These are phyloP conservation scores for Neopestalotiopsis sp. DNA, from an alignment of 2,329 filamentous ascomycete genomes.

Conservation along the genomic window DNA sequence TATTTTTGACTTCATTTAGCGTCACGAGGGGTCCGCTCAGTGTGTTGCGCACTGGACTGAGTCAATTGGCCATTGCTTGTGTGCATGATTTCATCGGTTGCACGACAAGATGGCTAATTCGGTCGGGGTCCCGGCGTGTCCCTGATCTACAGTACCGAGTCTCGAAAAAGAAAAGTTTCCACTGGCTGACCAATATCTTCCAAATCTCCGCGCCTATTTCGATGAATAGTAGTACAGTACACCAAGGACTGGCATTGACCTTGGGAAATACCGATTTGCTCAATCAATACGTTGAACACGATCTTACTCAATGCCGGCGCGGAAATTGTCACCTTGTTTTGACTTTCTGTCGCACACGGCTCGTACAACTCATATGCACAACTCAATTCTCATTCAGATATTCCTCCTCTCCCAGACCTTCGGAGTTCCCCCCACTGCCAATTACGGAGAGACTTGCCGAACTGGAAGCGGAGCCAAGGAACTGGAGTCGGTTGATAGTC, in stretches of 20 bases:
- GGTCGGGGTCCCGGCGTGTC: slow-evolving; percentile 29
- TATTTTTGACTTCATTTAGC: slow-evolving; percentile 5
- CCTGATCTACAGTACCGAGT: slow-evolving; percentile 34
- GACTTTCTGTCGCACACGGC: slow-evolving; percentile 27
- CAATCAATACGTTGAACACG: background rate
- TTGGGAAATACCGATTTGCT: background rate
- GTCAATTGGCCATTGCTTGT: background rate
- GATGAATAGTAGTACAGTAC: background rate
- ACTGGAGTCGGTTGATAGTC: background rate
- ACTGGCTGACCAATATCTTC: slow-evolving; percentile 21
- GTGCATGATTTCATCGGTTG: background rate
- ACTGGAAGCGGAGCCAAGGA: slow-evolving; percentile 8
- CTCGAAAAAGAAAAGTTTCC: slow-evolving; percentile 21
- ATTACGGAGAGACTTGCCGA: slow-evolving; percentile 21
- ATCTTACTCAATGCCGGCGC: slow-evolving; percentile 7
- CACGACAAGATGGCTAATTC: slow-evolving; percentile 25
- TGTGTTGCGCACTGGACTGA: background rate
- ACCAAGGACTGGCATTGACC: background rate
- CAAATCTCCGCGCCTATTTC: slow-evolving; percentile 19
- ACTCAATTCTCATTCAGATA: background rate
- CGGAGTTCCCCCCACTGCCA: slow-evolving; percentile 22
- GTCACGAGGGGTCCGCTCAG: slow-evolving; percentile 4
- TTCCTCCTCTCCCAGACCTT: slow-evolving; percentile 21
- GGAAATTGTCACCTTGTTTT: slow-evolving; percentile 21
- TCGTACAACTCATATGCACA: slow-evolving; percentile 28